These are phyloP conservation scores for Eimeria necatrix DNA, from an alignment of 169 alveolate genomes.

Conservation along the genomic window DNA sequence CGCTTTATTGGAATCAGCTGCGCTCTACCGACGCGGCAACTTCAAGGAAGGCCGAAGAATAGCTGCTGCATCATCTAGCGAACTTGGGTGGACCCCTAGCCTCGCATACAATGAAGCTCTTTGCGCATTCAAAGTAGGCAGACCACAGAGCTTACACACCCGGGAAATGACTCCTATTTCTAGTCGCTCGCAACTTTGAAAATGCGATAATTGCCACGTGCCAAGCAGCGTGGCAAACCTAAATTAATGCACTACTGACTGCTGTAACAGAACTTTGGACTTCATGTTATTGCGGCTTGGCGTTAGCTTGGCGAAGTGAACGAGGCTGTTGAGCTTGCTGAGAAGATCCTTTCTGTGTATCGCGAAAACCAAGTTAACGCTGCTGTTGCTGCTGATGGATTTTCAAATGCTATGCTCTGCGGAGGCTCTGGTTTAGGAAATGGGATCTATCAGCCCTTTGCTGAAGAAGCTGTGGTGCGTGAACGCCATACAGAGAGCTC, in stretches of 20 bases:
- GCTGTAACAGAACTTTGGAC: too few relatives aligned
- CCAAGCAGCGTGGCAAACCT: neutral
- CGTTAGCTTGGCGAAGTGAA: conserved; percentile 22
- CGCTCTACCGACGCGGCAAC: conserved; percentile 40
- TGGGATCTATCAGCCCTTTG: neutral
- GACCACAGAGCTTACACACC: neutral
- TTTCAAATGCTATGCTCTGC: too few relatives aligned
- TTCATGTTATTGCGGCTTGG: neutral
- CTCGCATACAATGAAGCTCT: conserved; percentile 68
- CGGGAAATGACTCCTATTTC: neutral
- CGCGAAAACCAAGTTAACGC: neutral
- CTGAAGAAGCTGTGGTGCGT: conserved; percentile 23
- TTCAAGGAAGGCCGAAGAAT: conserved; percentile 60
- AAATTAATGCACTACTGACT: neutral
- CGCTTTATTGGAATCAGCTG: conserved; percentile 61
- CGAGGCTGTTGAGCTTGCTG: conserved; percentile 50
- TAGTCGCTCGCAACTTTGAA: neutral
- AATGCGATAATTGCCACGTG: neutral
- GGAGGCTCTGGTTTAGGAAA: neutral
- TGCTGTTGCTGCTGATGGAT: neutral
- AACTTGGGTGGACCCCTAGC: conserved; percentile 39
- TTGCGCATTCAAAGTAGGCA: conserved; percentile 60
- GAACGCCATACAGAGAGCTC: neutral
- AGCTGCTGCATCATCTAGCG: conserved; percentile 39
- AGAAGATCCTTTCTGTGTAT: conserved; percentile 6